Percentiles rank a stretch among this genome's conserved stretches.
These are phyloP conservation scores for Diaporthe sp. DNA, from an alignment of 2,329 filamentous ascomycete genomes.

Conservation along the genomic window DNA sequence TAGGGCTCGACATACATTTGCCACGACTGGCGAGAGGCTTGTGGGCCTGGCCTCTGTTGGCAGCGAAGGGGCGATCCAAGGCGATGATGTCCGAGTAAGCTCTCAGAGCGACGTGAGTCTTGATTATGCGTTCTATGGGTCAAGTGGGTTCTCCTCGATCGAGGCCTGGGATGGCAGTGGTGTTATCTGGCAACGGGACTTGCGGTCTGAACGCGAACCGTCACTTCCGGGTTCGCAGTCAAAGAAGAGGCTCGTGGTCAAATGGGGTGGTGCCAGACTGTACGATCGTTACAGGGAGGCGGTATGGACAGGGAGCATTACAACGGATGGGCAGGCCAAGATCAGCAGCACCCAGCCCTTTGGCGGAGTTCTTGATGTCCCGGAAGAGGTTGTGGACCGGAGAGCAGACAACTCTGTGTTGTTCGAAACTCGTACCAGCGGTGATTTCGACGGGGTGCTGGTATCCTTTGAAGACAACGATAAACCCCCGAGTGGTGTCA, in stretches of 20 bases:
- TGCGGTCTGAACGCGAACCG: conserved; percentile 43
- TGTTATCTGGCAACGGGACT: conserved; percentile 45
- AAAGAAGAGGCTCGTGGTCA: conserved; percentile 45
- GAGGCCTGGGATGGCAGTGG: conserved; percentile 50
- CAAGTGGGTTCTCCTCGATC: conserved; percentile 46
- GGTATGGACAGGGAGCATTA: conserved; percentile 49
- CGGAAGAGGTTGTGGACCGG: conserved; percentile 42
- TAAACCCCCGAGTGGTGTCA: conserved; percentile 37
- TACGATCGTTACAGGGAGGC: conserved; percentile 52
- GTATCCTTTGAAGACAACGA: conserved; percentile 31
- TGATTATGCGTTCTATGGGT: conserved; percentile 46
- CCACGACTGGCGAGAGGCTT: conserved; percentile 49
- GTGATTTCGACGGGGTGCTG: conserved; percentile 50
- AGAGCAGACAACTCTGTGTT: conserved; percentile 41
- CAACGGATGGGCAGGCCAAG: conserved; percentile 39
- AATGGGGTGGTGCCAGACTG: conserved; percentile 51
- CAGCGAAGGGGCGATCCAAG: conserved; percentile 44
- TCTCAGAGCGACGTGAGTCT: conserved; percentile 41
- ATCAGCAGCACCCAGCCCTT: conserved; percentile 45
- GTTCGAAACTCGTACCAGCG: conserved; percentile 48
- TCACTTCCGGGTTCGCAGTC: background rate
- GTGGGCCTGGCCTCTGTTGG: conserved; percentile 45
- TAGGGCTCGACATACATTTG: conserved; percentile 48
- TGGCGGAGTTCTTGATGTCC: conserved; percentile 45
- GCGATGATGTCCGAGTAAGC: conserved; percentile 45